A percentile compares a stretch with the other conserved stretches of the same genome.
phyloP scores from a whole-genome alignment of 2,329 filamentous ascomycete genomes.

The Xylaria sp. region DNA sequence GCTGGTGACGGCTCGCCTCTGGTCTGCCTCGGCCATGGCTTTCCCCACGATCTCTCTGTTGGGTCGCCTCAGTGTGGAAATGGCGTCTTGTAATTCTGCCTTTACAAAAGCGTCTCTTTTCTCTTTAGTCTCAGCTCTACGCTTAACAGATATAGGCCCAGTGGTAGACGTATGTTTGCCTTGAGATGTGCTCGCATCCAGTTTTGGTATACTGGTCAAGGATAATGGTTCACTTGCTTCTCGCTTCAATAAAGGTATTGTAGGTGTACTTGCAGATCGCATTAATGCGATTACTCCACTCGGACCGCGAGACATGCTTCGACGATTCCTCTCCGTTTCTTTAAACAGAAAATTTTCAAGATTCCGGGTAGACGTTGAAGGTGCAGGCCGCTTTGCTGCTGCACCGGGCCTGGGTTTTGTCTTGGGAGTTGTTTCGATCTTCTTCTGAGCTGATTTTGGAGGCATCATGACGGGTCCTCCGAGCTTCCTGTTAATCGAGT shows the following conservation, averaged over 20 bases:
- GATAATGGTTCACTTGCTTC: slow-evolving; percentile 71
- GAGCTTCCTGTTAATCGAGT: slow-evolving; percentile 77
- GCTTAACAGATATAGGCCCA: slow-evolving; percentile 58
- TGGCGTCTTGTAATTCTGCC: slow-evolving; percentile 77
- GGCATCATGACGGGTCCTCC: slow-evolving; percentile 75
- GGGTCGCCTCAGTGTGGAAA: slow-evolving; percentile 77
- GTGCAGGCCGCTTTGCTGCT: slow-evolving; percentile 59
- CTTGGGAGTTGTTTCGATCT: slow-evolving; percentile 56
- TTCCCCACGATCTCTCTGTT: slow-evolving; percentile 77
- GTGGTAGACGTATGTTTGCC: slow-evolving; percentile 54
- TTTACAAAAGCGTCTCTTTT: slow-evolving; percentile 74
- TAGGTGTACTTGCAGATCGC: slow-evolving; percentile 74
- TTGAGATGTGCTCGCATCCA: slow-evolving; percentile 53
- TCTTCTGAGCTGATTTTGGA: slow-evolving; percentile 61
- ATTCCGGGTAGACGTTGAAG: slow-evolving; percentile 58
- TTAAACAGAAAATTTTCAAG: slow-evolving; percentile 72
- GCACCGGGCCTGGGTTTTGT: slow-evolving; percentile 63
- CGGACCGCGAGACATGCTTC: slow-evolving; percentile 66
- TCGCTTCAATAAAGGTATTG: slow-evolving; percentile 73
- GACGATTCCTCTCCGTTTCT: slow-evolving; percentile 61
- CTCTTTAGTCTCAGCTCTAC: slow-evolving; percentile 66
- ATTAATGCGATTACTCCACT: slow-evolving; percentile 70
- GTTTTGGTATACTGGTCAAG: slow-evolving; percentile 60
- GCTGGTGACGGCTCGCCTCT: slow-evolving; percentile 65
- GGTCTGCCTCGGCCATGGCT: slow-evolving; percentile 72